Conservation (phyloP, 768 basidiomycete genomes). For the Leucosporidium scottii region DNA sequence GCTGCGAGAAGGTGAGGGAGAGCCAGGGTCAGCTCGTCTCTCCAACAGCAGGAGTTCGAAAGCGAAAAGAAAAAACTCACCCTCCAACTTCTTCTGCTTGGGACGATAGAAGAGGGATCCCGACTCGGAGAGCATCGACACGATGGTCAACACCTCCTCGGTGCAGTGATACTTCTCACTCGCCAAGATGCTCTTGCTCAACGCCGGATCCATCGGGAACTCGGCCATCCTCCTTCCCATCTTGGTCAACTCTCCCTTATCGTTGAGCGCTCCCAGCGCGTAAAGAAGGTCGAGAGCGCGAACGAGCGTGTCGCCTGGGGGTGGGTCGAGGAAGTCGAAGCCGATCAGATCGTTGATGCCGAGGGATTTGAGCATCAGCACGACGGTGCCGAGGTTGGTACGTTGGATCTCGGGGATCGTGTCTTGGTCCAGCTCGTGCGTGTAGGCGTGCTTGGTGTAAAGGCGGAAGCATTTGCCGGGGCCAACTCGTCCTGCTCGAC, state of each 20-base stretch:
- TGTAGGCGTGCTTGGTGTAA: conserved; percentile 96
- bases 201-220: conserved; percentile 85
- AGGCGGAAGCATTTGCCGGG: conserved; percentile 97
- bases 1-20: conserved; percentile 56
- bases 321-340: conserved; percentile 97
- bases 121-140: conserved; percentile 94
- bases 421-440: conserved; percentile 91
- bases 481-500: conserved; percentile 93
- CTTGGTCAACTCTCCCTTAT: conserved; percentile 93
- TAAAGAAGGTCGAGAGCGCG: conserved; percentile 87
- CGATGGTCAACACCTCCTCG: conserved; percentile 94
- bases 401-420: conserved; percentile 98
- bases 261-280: conserved; percentile 91
- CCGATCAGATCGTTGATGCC: conserved; percentile 98
- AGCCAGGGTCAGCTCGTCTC: conserved; percentile 6
- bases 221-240: conserved; percentile 96
- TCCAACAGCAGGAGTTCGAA: not conserved
- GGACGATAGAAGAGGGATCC: conserved; percentile 91
- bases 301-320: conserved; percentile 95
- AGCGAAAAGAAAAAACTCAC: conserved; percentile 3
- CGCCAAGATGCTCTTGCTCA: conserved; percentile 91
- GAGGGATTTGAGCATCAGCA: conserved; percentile 86
- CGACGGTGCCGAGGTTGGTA: conserved; percentile 94
- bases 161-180: conserved; percentile 91
- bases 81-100: conserved; percentile 76